Conservation (phyloP, 805 yeast species). For the Monosporozyma aerobia region DNA sequence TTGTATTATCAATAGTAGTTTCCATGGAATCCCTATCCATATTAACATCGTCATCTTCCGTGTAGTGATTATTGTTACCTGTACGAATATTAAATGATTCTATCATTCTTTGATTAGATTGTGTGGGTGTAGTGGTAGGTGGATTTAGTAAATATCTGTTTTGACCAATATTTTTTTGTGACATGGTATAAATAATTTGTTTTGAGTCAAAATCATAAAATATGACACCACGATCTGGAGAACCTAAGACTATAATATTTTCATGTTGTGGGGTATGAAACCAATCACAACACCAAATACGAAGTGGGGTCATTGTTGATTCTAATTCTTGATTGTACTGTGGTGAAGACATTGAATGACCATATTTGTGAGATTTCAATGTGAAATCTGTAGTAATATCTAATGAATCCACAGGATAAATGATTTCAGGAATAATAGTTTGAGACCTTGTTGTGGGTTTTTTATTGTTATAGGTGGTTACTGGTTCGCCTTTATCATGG, state of each 20-base stretch:
- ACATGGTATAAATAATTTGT: slow-evolving; percentile 21
- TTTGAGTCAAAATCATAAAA: slow-evolving; percentile 34
- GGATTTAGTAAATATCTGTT: not conserved
- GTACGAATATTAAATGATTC: not conserved
- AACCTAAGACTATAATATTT: slow-evolving; percentile 54
- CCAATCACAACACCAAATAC: slow-evolving; percentile 62
- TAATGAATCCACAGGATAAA: slow-evolving; percentile 25
- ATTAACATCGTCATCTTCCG: not conserved
- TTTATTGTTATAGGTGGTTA: slow-evolving; percentile 10
- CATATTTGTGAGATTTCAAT: not conserved
- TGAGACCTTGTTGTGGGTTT: not conserved
- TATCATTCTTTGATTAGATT: not conserved
- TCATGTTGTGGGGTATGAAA: slow-evolving; percentile 38
- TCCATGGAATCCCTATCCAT: not conserved
- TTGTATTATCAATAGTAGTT: not conserved
- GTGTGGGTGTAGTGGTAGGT: not conserved
- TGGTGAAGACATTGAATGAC: not conserved
- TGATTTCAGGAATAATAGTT: slow-evolving; percentile 18
- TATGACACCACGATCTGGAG: slow-evolving; percentile 61
- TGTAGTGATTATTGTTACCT: not conserved
- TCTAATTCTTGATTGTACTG: slow-evolving; percentile 1
- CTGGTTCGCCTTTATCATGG: slow-evolving; percentile 27
- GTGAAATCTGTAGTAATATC: slow-evolving; percentile 10
- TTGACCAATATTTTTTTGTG: slow-evolving; percentile 11
- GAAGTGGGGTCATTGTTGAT: slow-evolving; percentile 10